A percentile compares a stretch with the other conserved stretches of the same genome.
Conservation (phyloP, 257 asterid genomes). For the Paraleonurus japonicus region DNA sequence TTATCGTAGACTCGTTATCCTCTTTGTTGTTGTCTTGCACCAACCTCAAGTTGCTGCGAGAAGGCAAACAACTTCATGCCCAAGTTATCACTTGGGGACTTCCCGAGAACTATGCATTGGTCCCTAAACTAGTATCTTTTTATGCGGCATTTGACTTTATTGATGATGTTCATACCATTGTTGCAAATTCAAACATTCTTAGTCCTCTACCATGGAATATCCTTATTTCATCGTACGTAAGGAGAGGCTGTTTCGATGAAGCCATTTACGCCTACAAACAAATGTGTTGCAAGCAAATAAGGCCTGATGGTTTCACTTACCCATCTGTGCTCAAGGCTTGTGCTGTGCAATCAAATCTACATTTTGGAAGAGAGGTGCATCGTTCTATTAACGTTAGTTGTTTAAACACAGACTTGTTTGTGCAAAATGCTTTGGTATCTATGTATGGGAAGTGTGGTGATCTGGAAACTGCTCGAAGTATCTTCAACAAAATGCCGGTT, state of each 20-base stretch:
- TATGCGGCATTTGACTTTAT: conserved; percentile 49
- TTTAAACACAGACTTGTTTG: conserved; percentile 53
- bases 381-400: conserved; percentile 45
- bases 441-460: conserved; percentile 88
- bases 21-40: conserved; percentile 61
- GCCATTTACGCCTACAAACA: conserved; percentile 53
- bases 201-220: conserved; percentile 81
- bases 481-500: conserved; percentile 58
- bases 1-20: conserved; percentile 51
- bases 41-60: conserved; percentile 43
- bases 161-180: conserved; percentile 47
- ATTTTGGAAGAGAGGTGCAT: conserved; percentile 63
- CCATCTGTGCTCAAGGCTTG: conserved; percentile 90
- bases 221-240: conserved; percentile 67
- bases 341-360: conserved; percentile 63
- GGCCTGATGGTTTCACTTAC: conserved; percentile 68
- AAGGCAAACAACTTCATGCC: conserved; percentile 80
- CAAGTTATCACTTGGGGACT: conserved; percentile 58
- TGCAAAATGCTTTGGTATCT: conserved; percentile 81
- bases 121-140: conserved; percentile 60
- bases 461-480: conserved; percentile 50
- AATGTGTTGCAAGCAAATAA: conserved; percentile 50
- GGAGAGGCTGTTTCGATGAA: conserved; percentile 39
- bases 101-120: conserved; percentile 42
- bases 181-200: conserved; percentile 40